Percentiles rank a stretch among this genome's conserved stretches.
phyloP scores from a whole-genome alignment of 1,284 basidiomycete species.

The Takashimella tepidaria region DNA sequence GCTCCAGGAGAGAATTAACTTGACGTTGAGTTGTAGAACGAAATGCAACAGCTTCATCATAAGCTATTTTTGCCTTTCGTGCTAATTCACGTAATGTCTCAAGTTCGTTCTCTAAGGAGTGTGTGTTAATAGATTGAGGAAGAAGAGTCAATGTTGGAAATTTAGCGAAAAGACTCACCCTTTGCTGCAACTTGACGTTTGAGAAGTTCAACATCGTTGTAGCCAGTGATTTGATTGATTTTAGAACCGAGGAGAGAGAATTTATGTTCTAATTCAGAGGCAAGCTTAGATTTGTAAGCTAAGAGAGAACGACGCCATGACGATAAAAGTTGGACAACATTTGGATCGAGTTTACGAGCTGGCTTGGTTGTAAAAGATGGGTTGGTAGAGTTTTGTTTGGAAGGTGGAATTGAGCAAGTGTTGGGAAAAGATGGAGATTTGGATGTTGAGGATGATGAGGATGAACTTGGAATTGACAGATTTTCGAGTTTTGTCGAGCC shows the following conservation, averaged over 20 bases:
- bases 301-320: background rate
- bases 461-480: no score
- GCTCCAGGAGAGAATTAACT: slow-evolving; percentile 83
- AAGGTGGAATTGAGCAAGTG: no score
- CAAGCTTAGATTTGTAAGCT: background rate
- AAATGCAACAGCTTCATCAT: slow-evolving; percentile 66
- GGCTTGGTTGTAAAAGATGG: no score
- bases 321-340: background rate
- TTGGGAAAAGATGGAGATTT: no score
- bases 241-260: slow-evolving; percentile 61
- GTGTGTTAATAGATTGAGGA: background rate
- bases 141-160: background rate
- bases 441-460: no score
- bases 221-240: slow-evolving; percentile 81
- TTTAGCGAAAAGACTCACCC: slow-evolving; percentile 57
- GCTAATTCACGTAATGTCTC: slow-evolving; percentile 56
- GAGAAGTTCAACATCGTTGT: slow-evolving; percentile 78
- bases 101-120: slow-evolving; percentile 40
- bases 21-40: slow-evolving; percentile 78
- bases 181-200: slow-evolving; percentile 72
- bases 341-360: background rate
- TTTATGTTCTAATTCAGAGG: background rate
- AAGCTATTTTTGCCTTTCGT: slow-evolving; percentile 64
- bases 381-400: no score
- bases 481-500: no score